Evolutionary conservation across 208 protist genomes (phyloP), one percentile per base, ranked within the genome.

Genomic region (Jaenimonas drosophilae): DNA sequence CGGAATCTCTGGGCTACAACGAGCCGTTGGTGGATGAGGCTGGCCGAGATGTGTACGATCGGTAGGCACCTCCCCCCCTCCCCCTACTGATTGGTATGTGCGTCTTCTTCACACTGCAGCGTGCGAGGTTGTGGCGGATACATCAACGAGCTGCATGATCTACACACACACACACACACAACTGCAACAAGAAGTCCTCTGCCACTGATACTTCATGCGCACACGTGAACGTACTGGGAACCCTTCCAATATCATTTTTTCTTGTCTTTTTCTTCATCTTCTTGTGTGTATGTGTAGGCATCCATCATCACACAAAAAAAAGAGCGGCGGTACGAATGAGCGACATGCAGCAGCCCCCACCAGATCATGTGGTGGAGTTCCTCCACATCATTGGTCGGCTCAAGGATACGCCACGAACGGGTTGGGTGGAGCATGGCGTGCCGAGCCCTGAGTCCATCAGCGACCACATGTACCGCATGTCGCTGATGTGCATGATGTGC

Each of bases 381-480:
- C 63, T 96, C 33, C 74, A 84, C 54, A 76, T 61, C 17, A 43
- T 94, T 11, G 81, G 79, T 14, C 66, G 73, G 0, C 67, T 94
- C 21, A 96, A 96, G 63, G 72, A 82, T 43, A 88, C 73, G 0
- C 49, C 70, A 2, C 83, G 89, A n/a, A 90, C 70, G 12, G 89
- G 89, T 19, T 96, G 89, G 87, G 79, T 94, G 17, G 83, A 94
- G 33, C 57, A 78, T 30, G 65, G 51, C n/a, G 53, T 94, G 37
- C 59, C 59, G 3, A 57, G 56, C 0, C 72, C 78, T 2, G 86
- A 96, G 66, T 89, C 83, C 4, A 58, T 96, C 28, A 84, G 80
- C 12, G 81, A 88, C 48, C 89, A 96, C 72, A 96, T 96, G 89
- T 94, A 94, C 61, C 77, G 89, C 51, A 90, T 86, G 70, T 75